These are phyloP conservation scores for Botrytis fragariae DNA, from an alignment of 2,329 filamentous ascomycete species.

Conservation along the genomic window DNA sequence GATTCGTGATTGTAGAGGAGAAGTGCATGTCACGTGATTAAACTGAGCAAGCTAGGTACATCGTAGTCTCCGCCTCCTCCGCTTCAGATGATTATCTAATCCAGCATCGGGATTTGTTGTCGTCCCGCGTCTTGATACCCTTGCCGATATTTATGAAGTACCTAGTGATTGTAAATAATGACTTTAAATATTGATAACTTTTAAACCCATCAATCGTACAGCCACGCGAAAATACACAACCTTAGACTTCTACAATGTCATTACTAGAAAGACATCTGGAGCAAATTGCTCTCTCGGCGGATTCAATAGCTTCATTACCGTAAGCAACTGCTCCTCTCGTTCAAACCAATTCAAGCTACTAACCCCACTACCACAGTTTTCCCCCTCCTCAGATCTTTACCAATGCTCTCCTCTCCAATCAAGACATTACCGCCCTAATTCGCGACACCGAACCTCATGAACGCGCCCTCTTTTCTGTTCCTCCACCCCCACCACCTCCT, in stretches of 20 bases:
- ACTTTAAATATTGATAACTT: background rate
- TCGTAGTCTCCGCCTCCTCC: background rate
- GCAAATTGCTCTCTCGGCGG: constrained; percentile 73
- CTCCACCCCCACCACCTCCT: constrained; percentile 51
- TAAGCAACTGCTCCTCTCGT: constrained; percentile 42
- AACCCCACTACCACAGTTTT: constrained; percentile 57
- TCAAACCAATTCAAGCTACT: background rate
- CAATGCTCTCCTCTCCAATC: constrained; percentile 80
- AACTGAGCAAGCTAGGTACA: too few species aligned
- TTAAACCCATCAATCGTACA: background rate
- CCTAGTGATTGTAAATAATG: background rate
- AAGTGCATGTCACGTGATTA: background rate
- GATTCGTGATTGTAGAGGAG: constrained; percentile 8
- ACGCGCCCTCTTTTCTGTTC: constrained; percentile 89
- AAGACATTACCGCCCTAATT: constrained; percentile 92
- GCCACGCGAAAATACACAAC: background rate
- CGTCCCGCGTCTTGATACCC: background rate
- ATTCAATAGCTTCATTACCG: constrained; percentile 73
- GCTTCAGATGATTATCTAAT: background rate
- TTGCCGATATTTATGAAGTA: constrained; percentile 1
- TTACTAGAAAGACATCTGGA: constrained; percentile 69
- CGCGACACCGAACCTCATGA: constrained; percentile 95
- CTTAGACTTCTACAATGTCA: constrained; percentile 52
- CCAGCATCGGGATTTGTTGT: background rate
- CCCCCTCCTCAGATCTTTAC: constrained; percentile 92